Conservation (phyloP, 805 yeast genomes). For the Metschnikowia similis region DNA sequence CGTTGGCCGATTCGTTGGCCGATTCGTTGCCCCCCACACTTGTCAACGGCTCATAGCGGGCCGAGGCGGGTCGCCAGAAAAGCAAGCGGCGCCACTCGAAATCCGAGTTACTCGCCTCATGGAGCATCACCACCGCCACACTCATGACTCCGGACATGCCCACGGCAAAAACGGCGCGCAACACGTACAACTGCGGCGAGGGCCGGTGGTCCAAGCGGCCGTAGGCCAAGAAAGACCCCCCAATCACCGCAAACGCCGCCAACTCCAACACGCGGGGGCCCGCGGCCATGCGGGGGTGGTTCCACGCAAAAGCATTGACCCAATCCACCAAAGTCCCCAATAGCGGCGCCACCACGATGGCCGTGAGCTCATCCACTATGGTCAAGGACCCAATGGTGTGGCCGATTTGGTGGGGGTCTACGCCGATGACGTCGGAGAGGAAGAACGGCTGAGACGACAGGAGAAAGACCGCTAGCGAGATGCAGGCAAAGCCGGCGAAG, state of each 20-base stretch:
- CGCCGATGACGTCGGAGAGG: conserved; percentile 29
- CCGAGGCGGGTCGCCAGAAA: conserved; percentile 18
- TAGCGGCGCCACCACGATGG: conserved; percentile 53
- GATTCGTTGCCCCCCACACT: too few relatives aligned
- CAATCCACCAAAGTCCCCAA: conserved; percentile 62
- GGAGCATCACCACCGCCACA: conserved; percentile 57
- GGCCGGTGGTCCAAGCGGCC: conserved; percentile 35
- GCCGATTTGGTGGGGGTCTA: conserved; percentile 27
- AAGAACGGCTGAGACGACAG: conserved; percentile 40
- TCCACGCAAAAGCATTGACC: conserved; percentile 24
- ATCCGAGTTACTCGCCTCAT: conserved; percentile 49
- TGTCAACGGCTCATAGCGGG: too few relatives aligned
- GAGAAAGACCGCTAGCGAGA: conserved; percentile 36
- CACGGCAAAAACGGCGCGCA: conserved; percentile 54
- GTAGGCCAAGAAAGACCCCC: conserved; percentile 45
- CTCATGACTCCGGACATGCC: conserved; percentile 56
- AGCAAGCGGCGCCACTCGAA: conserved; percentile 27
- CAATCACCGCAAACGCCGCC: conserved; percentile 45
- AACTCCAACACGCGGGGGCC: conserved; percentile 55
- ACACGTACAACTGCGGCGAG: conserved; percentile 46
- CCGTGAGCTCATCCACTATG: conserved; percentile 56
- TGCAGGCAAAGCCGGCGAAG: conserved; percentile 34
- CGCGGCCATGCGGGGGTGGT: conserved; percentile 13
- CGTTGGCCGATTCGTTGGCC: too few relatives aligned
- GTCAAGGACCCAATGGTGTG: conserved; percentile 33